phyloP scores from a whole-genome alignment of 2,329 filamentous ascomycete species.

The Whalleya microplaca region DNA sequence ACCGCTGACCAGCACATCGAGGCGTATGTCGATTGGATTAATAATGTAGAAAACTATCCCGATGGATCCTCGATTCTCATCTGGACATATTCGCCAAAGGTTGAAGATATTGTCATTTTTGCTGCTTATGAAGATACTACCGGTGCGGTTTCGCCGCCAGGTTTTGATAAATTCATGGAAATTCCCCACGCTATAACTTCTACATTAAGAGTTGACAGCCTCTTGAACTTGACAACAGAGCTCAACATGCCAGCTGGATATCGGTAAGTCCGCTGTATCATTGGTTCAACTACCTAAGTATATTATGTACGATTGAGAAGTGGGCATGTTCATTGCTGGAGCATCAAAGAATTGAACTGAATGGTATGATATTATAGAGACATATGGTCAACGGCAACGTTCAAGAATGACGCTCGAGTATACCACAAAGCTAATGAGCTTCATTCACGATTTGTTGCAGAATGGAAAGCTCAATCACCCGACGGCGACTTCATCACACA shows the following conservation, averaged over 20 bases:
- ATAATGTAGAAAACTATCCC: not conserved
- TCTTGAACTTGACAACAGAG: not conserved
- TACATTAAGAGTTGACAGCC: not conserved
- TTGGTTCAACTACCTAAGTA: not conserved
- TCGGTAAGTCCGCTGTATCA: not conserved
- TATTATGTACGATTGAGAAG: too few species aligned
- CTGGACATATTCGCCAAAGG: slow-evolving; percentile 6
- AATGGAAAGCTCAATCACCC: not conserved
- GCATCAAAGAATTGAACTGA: not conserved
- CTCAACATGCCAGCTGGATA: slow-evolving; percentile 5
- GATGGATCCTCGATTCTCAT: slow-evolving; percentile 7
- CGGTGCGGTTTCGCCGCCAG: not conserved
- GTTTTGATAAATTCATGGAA: slow-evolving; percentile 1
- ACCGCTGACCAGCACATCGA: slow-evolving; percentile 2
- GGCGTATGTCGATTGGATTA: slow-evolving; percentile 7
- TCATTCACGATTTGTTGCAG: not conserved
- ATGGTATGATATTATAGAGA: not conserved
- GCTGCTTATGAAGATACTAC: slow-evolving; percentile 4
- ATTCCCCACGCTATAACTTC: not conserved
- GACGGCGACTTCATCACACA: not conserved
- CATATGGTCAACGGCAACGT: slow-evolving; percentile 9
- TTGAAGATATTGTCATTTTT: slow-evolving; percentile 9
- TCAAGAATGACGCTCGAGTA: slow-evolving; percentile 12
- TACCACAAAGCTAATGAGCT: not conserved
- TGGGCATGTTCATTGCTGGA: too few species aligned